These are phyloP conservation scores for Royoungia palumana DNA, from an alignment of 768 basidiomycete species.

Conservation along the genomic window DNA sequence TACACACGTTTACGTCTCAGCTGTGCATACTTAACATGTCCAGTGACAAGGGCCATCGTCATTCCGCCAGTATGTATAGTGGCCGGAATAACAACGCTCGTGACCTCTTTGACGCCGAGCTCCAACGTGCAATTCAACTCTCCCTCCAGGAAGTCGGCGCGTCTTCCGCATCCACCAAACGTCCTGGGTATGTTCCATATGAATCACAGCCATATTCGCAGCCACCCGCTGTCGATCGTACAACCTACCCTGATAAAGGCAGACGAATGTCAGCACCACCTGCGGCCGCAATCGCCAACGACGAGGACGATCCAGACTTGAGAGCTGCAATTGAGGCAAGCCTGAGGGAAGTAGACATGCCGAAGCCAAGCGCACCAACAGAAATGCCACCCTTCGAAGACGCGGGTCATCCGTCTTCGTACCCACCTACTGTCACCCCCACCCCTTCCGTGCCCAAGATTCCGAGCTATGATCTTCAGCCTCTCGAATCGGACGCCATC, in stretches of 20 bases:
- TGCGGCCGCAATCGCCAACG: conserved; percentile 36
- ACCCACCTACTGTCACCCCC: conserved; percentile 39
- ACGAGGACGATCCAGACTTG: conserved; percentile 91
- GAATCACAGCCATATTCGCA: conserved; percentile 48
- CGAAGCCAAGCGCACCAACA: conserved; percentile 74
- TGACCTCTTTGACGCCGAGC: conserved; percentile 76
- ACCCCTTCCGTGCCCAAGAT: conserved; percentile 46
- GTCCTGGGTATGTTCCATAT: conserved; percentile 68
- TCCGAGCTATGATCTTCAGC: conserved; percentile 77
- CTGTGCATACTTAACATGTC: conserved; percentile 1
- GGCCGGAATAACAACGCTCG: conserved; percentile 54
- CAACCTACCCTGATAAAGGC: conserved; percentile 36
- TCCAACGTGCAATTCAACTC: conserved; percentile 90
- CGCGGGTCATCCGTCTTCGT: conserved; percentile 43
- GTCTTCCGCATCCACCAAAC: conserved; percentile 40
- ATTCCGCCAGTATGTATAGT: conserved; percentile 52
- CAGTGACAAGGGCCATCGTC: conserved; percentile 50
- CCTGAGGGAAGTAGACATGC: conserved; percentile 77
- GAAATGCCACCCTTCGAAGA: conserved; percentile 55
- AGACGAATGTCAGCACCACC: conserved; percentile 19
- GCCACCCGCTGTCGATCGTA: conserved; percentile 63
- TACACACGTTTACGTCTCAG: conserved; percentile 1
- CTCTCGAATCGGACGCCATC: conserved; percentile 81
- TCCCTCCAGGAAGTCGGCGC: conserved; percentile 76
- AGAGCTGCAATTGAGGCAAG: conserved; percentile 94